Conservation (phyloP, 805 yeast species). For the Candida rishiriensis region DNA sequence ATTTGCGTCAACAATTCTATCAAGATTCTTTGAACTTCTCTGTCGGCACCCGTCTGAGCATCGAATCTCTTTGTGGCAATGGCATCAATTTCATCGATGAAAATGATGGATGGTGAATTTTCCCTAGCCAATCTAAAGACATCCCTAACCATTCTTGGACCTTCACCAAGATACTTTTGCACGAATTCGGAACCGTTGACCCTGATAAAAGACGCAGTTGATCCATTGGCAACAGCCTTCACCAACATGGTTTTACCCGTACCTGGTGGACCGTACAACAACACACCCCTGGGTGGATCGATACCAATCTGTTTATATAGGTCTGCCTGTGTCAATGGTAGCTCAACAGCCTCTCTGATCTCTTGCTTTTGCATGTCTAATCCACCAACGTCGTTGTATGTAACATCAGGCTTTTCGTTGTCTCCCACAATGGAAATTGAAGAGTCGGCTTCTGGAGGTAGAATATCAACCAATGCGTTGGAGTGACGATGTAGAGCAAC, state of each 20-base stretch:
- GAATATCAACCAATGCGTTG: constrained; percentile 91
- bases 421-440: constrained; percentile 93
- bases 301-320: constrained; percentile 96
- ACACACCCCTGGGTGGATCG: constrained; percentile 97
- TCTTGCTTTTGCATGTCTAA: constrained; percentile 99
- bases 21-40: constrained; percentile 97
- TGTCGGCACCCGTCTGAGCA: constrained; percentile 99
- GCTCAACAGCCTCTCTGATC: constrained; percentile 96
- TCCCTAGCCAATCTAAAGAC: constrained; percentile 96
- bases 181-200: constrained; percentile 98
- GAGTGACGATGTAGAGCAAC: constrained; percentile 98
- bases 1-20: constrained; percentile 94
- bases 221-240: constrained; percentile 95
- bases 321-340: constrained; percentile 94
- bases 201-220: constrained; percentile 93
- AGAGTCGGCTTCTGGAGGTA: constrained; percentile 98
- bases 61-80: constrained; percentile 98
- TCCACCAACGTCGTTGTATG: constrained; percentile 98
- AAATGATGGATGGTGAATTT: constrained; percentile 93
- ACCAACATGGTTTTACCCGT: constrained; percentile 99
- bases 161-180: constrained; percentile 97
- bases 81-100: constrained; percentile 98
- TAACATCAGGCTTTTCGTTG: constrained; percentile 85
- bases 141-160: constrained; percentile 99
- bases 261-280: constrained; percentile 99